Evolutionary conservation across 306 rosid genomes (phyloP).

Genomic region (Begonia fuchsioides): DNA sequence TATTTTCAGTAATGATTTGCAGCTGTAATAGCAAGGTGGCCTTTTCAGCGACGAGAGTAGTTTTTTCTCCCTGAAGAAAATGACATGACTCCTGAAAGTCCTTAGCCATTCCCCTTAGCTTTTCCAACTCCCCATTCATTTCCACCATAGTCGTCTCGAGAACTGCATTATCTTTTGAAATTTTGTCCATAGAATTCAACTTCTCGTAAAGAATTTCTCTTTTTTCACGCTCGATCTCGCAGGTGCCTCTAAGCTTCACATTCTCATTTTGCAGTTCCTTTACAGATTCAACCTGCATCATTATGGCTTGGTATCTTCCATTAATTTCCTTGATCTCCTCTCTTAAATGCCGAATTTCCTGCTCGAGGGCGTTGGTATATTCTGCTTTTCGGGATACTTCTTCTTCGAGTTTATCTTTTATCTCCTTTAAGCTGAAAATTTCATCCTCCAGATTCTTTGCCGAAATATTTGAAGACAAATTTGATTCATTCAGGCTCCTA

Average conservation of each 20-base stretch:
- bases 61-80: constrained; percentile 65
- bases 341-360: constrained; percentile 44
- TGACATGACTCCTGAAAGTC: constrained; percentile 55
- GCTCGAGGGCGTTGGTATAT: constrained; percentile 49
- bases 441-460: constrained; percentile 46
- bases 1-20: constrained; percentile 66
- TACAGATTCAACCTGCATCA: constrained; percentile 50
- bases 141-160: constrained; percentile 47
- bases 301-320: constrained; percentile 47
- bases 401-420: constrained; percentile 73
- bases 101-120: constrained; percentile 31
- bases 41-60: constrained; percentile 54
- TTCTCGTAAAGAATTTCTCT: constrained; percentile 55
- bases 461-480: too few species aligned
- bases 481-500: constrained; percentile 21
- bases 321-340: constrained; percentile 51
- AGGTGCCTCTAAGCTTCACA: constrained; percentile 43
- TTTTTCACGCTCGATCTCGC: constrained; percentile 47
- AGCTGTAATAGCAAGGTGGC: constrained; percentile 61
- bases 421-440: constrained; percentile 56
- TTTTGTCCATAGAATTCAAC: constrained; percentile 42
- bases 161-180: constrained; percentile 40
- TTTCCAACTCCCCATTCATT: constrained; percentile 51
- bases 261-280: constrained; percentile 61
- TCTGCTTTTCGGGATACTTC: constrained; percentile 46